Conservation (phyloP, 345 rosid genomes). For the Anacardium occidentale region DNA sequence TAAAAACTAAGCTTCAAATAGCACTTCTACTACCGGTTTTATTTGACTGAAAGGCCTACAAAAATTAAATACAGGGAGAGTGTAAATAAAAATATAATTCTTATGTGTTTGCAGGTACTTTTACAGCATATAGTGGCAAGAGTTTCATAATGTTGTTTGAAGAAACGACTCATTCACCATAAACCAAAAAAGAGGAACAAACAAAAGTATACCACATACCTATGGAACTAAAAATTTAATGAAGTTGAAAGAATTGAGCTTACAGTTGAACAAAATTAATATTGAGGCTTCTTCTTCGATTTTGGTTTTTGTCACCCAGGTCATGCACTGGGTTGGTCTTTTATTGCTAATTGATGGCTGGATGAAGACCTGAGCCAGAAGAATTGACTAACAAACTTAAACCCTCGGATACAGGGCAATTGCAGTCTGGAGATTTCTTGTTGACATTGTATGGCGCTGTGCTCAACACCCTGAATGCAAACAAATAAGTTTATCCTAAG, state of each 20-base stretch:
- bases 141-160: not conserved
- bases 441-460: conserved; percentile 41
- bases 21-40: not conserved
- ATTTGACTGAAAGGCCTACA: not conserved
- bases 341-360: conserved; percentile 19
- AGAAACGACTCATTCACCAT: not conserved
- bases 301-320: not conserved
- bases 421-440: conserved; percentile 32
- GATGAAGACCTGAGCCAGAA: conserved; percentile 31
- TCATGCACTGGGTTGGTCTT: not conserved
- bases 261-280: conserved; percentile 15
- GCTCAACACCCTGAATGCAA: conserved; percentile 43
- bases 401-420: conserved; percentile 28
- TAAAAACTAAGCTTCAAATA: not conserved
- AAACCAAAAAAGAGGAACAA: not conserved
- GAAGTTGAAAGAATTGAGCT: conserved; percentile 23
- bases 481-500: conserved; percentile 10
- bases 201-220: conserved; percentile 10
- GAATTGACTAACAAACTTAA: conserved; percentile 38
- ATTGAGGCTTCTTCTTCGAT: conserved; percentile 5
- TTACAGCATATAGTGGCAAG: not conserved
- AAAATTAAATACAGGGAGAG: not conserved
- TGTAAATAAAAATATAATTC: not conserved
- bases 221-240: conserved; percentile 1
- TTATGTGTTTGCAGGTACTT: not conserved